Evolutionary conservation across 306 rosid species (phyloP), one percentile per base, ranked within the genome.

Genomic region (Quercus variabilis): DNA sequence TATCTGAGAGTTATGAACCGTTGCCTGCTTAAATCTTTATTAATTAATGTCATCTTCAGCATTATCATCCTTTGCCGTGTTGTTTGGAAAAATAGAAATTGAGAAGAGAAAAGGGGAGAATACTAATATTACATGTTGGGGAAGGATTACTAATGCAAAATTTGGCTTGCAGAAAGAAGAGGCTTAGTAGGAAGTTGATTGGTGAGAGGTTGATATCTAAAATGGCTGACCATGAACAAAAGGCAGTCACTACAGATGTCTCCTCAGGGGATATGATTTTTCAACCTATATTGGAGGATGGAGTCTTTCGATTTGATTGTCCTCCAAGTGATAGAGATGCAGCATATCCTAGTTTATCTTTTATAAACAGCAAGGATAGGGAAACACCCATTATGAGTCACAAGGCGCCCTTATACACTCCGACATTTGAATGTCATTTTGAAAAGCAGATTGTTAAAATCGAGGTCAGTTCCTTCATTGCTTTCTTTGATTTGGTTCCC

Each of bases 281-380:
- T 70, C 87, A 86, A 80, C 92, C 97, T 77, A 88, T 94, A 57
- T 56, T 94, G 82, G 93, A 86, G 80, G 94, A 91, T 41, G 93
- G 96, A 59, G 88, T 94, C 56, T 94, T 91, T 73, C 90, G 98
- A 78, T 94, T 91, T 81, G 97, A 94, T 82, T 94, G 97, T 87
- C 91, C 96, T 74, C 77, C 80, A 51, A 68, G 80, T 81, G 93
- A 85, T 86, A 88, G 92, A 85, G 81, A 74, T 71, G 90, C 85
- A 75, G 93, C 94, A 71, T 75, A 38, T 86, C 97, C 98, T 11
- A 94, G 97, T 78, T 33, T 91, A 75, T 92, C 97, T 64, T 94
- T 94, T 78, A 57, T 76, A 49, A 87, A 88, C 67, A 80, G 87
- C 75, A 85, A 75, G 62, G 90, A 82, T 74, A 88, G 97, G 87